Percentiles rank a stretch among this genome's conserved stretches.
Conservation (phyloP, 768 basidiomycete genomes). For the Crepidotus variabilis region DNA sequence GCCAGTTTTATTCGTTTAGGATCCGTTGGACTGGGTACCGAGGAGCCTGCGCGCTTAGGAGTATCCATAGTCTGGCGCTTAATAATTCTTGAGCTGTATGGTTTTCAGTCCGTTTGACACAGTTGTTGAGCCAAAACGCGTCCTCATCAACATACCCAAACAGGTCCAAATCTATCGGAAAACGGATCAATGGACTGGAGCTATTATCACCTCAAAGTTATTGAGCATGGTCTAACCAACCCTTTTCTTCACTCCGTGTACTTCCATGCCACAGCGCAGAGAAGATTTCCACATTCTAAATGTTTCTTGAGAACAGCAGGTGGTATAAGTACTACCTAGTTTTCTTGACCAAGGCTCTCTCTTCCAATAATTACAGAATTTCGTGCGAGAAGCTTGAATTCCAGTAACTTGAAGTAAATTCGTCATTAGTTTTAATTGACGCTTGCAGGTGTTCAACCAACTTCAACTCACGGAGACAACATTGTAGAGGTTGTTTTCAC, state of each 20-base stretch:
- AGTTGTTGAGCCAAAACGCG: background rate
- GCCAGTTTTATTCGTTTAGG: constrained; percentile 58
- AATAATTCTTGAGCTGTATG: background rate
- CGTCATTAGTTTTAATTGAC: too few relatives aligned
- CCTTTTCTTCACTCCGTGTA: background rate
- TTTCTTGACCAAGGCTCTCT: too few relatives aligned
- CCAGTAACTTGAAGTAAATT: too few relatives aligned
- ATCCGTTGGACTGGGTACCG: constrained; percentile 47
- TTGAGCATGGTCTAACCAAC: too few relatives aligned
- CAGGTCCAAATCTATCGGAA: background rate
- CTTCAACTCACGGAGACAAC: too few relatives aligned
- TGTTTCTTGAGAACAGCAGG: too few relatives aligned
- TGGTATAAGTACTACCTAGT: too few relatives aligned
- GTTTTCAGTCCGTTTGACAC: background rate
- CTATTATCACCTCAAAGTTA: background rate
- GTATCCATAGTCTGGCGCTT: constrained; percentile 44
- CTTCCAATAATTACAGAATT: too few relatives aligned
- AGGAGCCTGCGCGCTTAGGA: constrained; percentile 62
- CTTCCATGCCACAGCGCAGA: background rate
- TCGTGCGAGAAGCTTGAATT: too few relatives aligned
- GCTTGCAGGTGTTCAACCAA: too few relatives aligned
- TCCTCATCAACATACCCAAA: background rate
- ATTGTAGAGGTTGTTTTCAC: too few relatives aligned
- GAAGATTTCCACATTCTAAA: too few relatives aligned
- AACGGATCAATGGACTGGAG: background rate